A percentile compares a stretch with the other conserved stretches of the same genome.
These are phyloP conservation scores for Trichoderma lentiforme DNA, from an alignment of 2,329 filamentous ascomycete species.

Conservation along the genomic window DNA sequence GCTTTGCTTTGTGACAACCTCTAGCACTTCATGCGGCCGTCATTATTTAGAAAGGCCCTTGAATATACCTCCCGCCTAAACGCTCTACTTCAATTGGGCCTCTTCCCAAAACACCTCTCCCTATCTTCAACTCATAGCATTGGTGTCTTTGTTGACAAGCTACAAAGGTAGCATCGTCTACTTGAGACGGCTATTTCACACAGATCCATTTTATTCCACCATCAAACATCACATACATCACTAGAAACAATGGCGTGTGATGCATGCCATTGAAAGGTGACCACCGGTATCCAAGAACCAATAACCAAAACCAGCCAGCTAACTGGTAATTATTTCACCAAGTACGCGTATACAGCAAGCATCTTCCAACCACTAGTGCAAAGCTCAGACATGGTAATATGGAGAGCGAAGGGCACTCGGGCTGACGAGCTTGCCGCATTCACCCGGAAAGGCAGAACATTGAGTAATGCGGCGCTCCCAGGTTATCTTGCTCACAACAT, in stretches of 20 bases:
- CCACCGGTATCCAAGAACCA: neutral
- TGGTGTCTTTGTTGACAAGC: neutral
- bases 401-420: neutral
- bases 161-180: neutral
- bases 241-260: neutral
- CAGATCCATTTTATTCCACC: neutral
- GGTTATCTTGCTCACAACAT: neutral
- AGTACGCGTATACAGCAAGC: neutral
- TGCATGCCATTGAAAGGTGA: neutral
- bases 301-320: neutral
- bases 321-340: neutral
- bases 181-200: neutral
- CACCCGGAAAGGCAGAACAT: neutral
- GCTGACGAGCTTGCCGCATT: neutral
- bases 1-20: neutral
- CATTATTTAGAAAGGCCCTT: neutral
- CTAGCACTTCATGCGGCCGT: neutral
- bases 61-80: neutral
- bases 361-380: no score
- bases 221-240: neutral
- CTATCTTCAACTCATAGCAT: neutral
- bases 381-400: neutral
- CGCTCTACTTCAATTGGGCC: neutral
- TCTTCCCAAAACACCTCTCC: neutral
- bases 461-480: neutral